Evolutionary conservation across 495 filamentous ascomycete genomes (phyloP), one percentile per base, ranked within the genome.

Genomic region (Hypoxylon rickii): DNA sequence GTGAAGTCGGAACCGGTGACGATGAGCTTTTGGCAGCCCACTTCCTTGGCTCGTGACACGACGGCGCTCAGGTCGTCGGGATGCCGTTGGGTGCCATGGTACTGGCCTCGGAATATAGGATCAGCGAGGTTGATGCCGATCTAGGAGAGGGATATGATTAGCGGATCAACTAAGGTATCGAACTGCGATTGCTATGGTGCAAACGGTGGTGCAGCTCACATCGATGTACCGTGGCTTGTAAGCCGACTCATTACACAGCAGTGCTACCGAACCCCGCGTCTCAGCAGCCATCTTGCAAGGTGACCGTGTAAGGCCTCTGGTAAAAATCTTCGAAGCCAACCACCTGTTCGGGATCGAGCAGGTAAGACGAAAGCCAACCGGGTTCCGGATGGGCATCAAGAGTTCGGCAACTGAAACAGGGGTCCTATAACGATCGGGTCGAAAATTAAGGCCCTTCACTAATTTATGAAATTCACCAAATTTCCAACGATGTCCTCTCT

Each of bases 91-190:
- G 86, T 94, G 52, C 89, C 89, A 65, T 94, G 87, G 66, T 98
- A 93, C 17, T 83, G 72, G 37, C 94, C 94, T 17, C 77, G 76
- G 72, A 92, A 98, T 58, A 96, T 86, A 18, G 87, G 84, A 56
- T 97, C 94, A 44, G 89, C 86, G 32, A 98, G 79, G 73, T 98
- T 98, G 76, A 98, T 96, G 29, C 94, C 94, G 47, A 97, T 83
- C 80, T 81, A 59, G 34, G 24, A 48, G 37, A 7, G 34, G 24
- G 6, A 19, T 13, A 53, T 10, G 47, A 42, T 55, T 34, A 21
- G 16, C 33, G 7, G 13, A 41, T 37, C 3, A 12, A 22, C 37
- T 6, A n/a, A n/a, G n/a, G n/a, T n/a, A n/a, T n/a, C n/a, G n/a
- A n/a, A n/a, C n/a, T n/a, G n/a, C n/a, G n/a, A n/a, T n/a, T n/a